A percentile compares a stretch with the other conserved stretches of the same genome.
Conservation (phyloP, 805 yeast genomes). For the Hagleromyces aurorensis region DNA sequence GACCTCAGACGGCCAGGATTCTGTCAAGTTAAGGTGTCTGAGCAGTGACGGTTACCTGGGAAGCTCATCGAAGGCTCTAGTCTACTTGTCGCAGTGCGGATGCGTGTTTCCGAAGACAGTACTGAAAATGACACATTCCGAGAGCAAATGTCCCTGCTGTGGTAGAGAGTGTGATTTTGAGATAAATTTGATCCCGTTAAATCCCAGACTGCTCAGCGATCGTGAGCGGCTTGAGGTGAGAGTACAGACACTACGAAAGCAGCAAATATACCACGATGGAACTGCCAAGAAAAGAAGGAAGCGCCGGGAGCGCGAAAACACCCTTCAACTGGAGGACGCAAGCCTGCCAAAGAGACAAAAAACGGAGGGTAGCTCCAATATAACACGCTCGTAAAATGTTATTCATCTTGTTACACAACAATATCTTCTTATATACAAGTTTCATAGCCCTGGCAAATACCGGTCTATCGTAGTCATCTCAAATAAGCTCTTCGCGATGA, state of each 20-base stretch:
- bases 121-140: slow-evolving; percentile 17
- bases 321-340: too few relatives aligned
- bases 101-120: slow-evolving; percentile 34
- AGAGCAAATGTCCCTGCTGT: slow-evolving; percentile 38
- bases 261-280: slow-evolving; percentile 33
- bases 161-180: slow-evolving; percentile 11
- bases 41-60: slow-evolving; percentile 31
- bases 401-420: too few relatives aligned
- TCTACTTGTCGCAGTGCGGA: slow-evolving; percentile 41
- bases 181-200: slow-evolving; percentile 35
- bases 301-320: too few relatives aligned
- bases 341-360: too few relatives aligned
- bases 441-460: too few relatives aligned
- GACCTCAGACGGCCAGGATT: slow-evolving; percentile 5
- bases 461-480: too few relatives aligned
- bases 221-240: slow-evolving; percentile 18
- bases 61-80: slow-evolving; percentile 31
- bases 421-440: too few relatives aligned
- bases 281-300: slow-evolving; percentile 21
- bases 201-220: slow-evolving; percentile 23
- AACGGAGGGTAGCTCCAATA: too few relatives aligned
- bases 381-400: too few relatives aligned
- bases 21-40: slow-evolving; percentile 10
- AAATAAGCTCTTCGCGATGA: too few relatives aligned
- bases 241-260: slow-evolving; percentile 13